Conservation (phyloP, 352 stramenopile genomes). For the Pythium aquatile region DNA sequence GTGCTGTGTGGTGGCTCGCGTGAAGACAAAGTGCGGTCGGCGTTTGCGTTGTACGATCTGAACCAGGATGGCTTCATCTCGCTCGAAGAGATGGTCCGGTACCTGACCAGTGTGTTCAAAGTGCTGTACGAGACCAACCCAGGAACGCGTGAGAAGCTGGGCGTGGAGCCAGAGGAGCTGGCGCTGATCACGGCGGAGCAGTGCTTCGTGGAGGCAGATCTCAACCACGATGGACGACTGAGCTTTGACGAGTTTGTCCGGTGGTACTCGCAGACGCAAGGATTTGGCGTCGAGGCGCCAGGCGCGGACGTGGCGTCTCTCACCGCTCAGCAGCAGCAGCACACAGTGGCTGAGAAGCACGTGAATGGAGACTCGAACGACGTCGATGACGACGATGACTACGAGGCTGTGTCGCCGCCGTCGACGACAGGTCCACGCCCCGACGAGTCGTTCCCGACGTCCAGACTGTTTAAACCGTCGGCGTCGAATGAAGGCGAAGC, state of each 20-base stretch:
- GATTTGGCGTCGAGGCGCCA: conserved; percentile 15
- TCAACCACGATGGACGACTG: conserved; percentile 76
- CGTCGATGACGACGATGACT: background rate
- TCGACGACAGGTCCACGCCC: background rate
- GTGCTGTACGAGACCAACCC: conserved; percentile 83
- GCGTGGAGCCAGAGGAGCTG: conserved; percentile 66
- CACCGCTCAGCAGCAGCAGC: conserved; percentile 4
- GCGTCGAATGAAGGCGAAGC: background rate
- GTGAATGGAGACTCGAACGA: background rate
- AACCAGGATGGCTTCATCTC: conserved; percentile 86
- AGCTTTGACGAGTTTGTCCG: conserved; percentile 86
- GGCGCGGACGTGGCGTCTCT: background rate
- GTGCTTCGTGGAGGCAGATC: conserved; percentile 81
- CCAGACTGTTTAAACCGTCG: conserved; percentile 11
- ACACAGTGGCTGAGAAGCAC: background rate
- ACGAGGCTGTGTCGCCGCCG: background rate
- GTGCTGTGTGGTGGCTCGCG: conserved; percentile 76
- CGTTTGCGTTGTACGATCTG: conserved; percentile 87
- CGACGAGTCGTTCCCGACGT: conserved; percentile 23
- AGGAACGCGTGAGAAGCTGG: conserved; percentile 51
- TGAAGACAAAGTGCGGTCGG: conserved; percentile 82
- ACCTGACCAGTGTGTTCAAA: conserved; percentile 85
- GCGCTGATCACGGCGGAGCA: conserved; percentile 79
- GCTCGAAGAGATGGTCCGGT: conserved; percentile 87
- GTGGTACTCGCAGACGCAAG: conserved; percentile 73